Conservation (phyloP, 1,284 basidiomycete species). For the Apiotrichum porosum region DNA sequence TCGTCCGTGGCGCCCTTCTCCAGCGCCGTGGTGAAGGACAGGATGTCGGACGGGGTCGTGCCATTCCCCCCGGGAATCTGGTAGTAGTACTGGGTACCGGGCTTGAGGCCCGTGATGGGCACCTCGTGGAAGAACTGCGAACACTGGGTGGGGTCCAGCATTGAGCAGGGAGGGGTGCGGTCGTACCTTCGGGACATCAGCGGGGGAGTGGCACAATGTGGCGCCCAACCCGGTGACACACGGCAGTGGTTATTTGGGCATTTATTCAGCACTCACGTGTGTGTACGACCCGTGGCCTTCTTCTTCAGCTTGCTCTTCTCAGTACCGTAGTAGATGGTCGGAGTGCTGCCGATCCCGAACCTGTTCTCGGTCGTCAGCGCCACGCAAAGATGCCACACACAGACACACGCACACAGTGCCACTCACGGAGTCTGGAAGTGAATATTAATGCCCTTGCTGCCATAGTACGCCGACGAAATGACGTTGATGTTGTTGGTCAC, state of each 20-base stretch:
- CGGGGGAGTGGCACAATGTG: neutral
- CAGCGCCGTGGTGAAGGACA: conserved; percentile 24
- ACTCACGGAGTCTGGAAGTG: conserved; percentile 38
- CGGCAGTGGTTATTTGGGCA: too few relatives aligned
- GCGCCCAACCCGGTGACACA: too few relatives aligned
- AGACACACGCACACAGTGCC: too few relatives aligned
- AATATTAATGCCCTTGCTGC: conserved; percentile 26
- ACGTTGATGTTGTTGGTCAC: conserved; percentile 39
- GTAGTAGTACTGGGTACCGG: conserved; percentile 28
- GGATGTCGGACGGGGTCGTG: conserved; percentile 22
- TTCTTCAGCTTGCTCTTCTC: conserved; percentile 13
- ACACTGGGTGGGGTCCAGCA: conserved; percentile 28
- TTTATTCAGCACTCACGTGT: too few relatives aligned
- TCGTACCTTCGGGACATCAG: conserved; percentile 14
- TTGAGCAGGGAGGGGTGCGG: conserved; percentile 30
- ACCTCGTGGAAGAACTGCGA: conserved; percentile 35
- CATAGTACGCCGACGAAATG: conserved; percentile 24
- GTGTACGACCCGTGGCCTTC: conserved; percentile 17
- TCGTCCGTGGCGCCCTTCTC: conserved; percentile 13
- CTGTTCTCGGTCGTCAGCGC: too few relatives aligned
- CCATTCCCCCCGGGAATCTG: conserved; percentile 35
- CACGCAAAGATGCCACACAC: too few relatives aligned
- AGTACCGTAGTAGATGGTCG: conserved; percentile 21
- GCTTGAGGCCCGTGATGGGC: conserved; percentile 14
- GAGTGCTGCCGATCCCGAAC: conserved; percentile 27